phyloP scores from a whole-genome alignment of 192 early-diverging fungal genomes.

The Paraglomus brasilianum region DNA sequence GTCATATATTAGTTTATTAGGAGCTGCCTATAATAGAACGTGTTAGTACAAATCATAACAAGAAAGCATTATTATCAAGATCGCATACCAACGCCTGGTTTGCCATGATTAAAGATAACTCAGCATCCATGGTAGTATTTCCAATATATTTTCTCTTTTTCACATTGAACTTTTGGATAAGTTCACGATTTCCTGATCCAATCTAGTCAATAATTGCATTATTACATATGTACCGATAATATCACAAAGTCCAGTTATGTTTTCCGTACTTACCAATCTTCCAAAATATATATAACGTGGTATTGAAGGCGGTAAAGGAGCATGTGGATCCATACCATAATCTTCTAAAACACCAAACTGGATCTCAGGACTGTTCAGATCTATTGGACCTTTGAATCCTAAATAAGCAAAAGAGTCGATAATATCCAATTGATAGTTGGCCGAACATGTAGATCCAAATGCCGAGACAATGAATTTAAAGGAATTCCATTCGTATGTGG shows the following conservation, averaged over 20 bases:
- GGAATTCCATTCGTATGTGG: slow-evolving; percentile 49
- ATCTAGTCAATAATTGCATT: slow-evolving; percentile 38
- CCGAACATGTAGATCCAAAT: slow-evolving; percentile 72
- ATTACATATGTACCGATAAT: neutral
- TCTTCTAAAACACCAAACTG: slow-evolving; percentile 79
- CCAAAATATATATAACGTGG: slow-evolving; percentile 67
- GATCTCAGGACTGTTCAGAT: slow-evolving; percentile 76
- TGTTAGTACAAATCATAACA: slow-evolving; percentile 1
- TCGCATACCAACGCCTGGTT: slow-evolving; percentile 83
- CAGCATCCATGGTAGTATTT: slow-evolving; percentile 98
- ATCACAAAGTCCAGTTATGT: neutral
- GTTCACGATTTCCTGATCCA: slow-evolving; percentile 65
- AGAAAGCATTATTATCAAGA: slow-evolving; percentile 6
- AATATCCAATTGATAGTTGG: slow-evolving; percentile 70
- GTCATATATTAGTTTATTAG: slow-evolving; percentile 84
- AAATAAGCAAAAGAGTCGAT: slow-evolving; percentile 88
- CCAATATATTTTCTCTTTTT: slow-evolving; percentile 96
- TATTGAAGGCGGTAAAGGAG: slow-evolving; percentile 28
- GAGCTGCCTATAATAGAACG: slow-evolving; percentile 43
- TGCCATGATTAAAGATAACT: slow-evolving; percentile 94
- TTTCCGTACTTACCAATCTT: slow-evolving; percentile 45
- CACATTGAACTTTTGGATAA: slow-evolving; percentile 84
- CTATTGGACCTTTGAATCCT: slow-evolving; percentile 79
- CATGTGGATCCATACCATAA: slow-evolving; percentile 58
- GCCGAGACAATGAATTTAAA: slow-evolving; percentile 78